Base-by-base conservation (phyloP, 345 rosid genomes). In the Mercurialis annua region DNA sequence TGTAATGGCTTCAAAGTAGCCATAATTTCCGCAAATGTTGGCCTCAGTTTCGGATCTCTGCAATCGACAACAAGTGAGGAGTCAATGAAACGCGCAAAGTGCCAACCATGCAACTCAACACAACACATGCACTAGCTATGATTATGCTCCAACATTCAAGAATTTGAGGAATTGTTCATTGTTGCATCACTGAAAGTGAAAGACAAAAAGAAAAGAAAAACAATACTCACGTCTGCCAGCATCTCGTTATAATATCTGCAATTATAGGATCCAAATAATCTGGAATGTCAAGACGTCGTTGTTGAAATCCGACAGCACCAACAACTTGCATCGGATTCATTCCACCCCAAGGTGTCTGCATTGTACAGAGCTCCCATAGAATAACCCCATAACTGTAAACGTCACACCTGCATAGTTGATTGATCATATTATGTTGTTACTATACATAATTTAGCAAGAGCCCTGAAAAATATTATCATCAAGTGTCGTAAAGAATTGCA, bases 291-390 rank as follows among this genome's bases (percentile, higher is more conserved):
- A 93, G 93, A 29, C 92, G 83, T 6, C 98, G 89, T 72, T 93
- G 98, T 73, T 93, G 98, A 76, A 88, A 93, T 48, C 97, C 98
- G 49, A 93, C 98, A 0, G 98, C 98, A 23, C 98, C 97, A 38
- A 93, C 98, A n/a, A 93, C 98, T 78, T 93, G 97, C 97, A 93
- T 93, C 14, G 98, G 90, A 70, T 93, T 93, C 98, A 93, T 90
- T 78, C 96, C 96, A 11, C 93, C 88, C 98, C 98, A 93, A 50
- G 98, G 98, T 60, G 90, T 97, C 67, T 76, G 87, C 67, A 93
- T 38, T 1, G 97, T 93, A 62, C 69, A 82, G 20, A 93, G 84
- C 81, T 93, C 98, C 98, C 97, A 93, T n/a, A 90, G 76, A 58
- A 93, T 93, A 62, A 93, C 97, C 64, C 98, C 98, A 56, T 74